phyloP scores from a whole-genome alignment of 2,329 filamentous ascomycete species.

The Fusarium liriodendri region DNA sequence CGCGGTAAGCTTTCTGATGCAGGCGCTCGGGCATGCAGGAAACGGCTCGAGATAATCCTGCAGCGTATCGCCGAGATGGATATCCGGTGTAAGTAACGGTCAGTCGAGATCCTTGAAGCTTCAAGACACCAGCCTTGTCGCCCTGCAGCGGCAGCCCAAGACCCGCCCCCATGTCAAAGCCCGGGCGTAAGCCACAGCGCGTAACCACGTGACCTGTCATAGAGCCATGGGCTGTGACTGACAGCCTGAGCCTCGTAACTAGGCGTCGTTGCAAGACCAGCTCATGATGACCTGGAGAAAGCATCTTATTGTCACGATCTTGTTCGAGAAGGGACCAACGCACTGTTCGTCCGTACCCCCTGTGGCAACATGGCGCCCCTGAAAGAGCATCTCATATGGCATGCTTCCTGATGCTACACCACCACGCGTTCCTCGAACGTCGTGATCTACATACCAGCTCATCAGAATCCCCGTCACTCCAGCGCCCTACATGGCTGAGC shows the following conservation, averaged over 20 bases:
- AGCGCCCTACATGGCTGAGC: conserved; percentile 7
- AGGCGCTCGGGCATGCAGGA: conserved; percentile 14
- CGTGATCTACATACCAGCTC: conserved; percentile 28
- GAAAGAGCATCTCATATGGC: conserved; percentile 1
- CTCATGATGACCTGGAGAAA: not conserved
- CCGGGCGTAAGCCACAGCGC: conserved; percentile 39
- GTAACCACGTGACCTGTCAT: conserved; percentile 39
- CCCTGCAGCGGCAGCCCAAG: conserved; percentile 7
- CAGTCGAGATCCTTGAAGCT: conserved; percentile 15
- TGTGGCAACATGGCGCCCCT: conserved; percentile 17
- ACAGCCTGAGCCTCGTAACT: not conserved
- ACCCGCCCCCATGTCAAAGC: conserved; percentile 1
- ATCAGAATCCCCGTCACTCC: not conserved
- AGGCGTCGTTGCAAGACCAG: not conserved
- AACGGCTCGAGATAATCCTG: conserved; percentile 13
- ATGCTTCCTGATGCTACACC: conserved; percentile 11
- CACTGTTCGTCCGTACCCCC: not conserved
- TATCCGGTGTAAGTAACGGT: conserved; percentile 3
- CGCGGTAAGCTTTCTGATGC: conserved; percentile 1
- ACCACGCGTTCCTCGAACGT: conserved; percentile 5
- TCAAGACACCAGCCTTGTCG: conserved; percentile 33
- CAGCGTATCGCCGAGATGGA: conserved; percentile 20
- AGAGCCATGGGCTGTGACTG: not conserved
- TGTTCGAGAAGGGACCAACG: not conserved
- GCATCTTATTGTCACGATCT: conserved; percentile 4